Evolutionary conservation across 169 alveolate genomes (phyloP), one percentile per base, ranked within the genome.

Genomic region (Plasmodium inui): DNA sequence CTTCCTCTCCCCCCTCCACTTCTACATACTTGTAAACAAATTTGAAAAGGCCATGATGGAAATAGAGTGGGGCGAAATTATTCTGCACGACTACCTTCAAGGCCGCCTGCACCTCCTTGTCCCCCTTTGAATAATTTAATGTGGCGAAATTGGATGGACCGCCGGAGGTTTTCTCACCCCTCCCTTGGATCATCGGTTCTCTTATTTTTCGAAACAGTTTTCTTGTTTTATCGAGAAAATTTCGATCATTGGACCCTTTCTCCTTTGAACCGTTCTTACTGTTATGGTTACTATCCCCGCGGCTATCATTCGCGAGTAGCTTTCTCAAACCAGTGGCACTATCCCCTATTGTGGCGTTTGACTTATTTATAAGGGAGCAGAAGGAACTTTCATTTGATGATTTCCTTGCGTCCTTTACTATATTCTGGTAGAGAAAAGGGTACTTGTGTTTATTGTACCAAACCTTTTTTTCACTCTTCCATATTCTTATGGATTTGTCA

Each of bases 401-500:
- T 78, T 71, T 74, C 22, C 67, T 74, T 39, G 39, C 81, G 55
- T 85, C 85, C 46, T 85, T 85, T n/a, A 85, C 55, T 8, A 78
- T 28, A n/a, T 74, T 78, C 34, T 76, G 70, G 79, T 85, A 85
- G 12, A 85, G 93, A 85, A 85, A 85, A n/a, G 93, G 93, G 70
- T 85, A 85, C 39, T 85, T 85, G 2, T 74, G 30, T 73, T 74
- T 30, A 34, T 85, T 85, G 28, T 85, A 85, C 28, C 9, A n/a
- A 30, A 32, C 22, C 17, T 85, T 85, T 53, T 85, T 85, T 5
- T 74, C 86, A 50, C 93, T 85, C 14, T 46, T 30, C 93, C 93
- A 85, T 19, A 85, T 74, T 26, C 76, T 57, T 50, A 85, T 85
- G 2, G 93, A n/a, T 37, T 93, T 76, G 26, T 96, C 97, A 50